phyloP scores from a whole-genome alignment of 2,329 filamentous ascomycete species.

The Golovinomyces cichoracearum region DNA sequence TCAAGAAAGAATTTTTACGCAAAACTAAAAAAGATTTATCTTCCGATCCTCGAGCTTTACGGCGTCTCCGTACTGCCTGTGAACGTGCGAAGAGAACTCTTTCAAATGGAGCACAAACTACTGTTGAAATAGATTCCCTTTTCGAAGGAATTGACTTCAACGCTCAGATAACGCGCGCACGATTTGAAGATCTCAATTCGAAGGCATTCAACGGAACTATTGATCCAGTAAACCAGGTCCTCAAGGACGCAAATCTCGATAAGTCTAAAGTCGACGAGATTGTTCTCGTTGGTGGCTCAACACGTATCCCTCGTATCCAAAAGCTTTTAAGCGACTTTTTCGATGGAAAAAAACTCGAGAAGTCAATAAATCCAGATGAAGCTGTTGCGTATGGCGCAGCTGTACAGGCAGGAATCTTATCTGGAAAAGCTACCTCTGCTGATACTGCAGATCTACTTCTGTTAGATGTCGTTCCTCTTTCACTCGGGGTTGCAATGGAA shows the following conservation, averaged over 20 bases:
- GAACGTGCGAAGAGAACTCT: constrained; percentile 99
- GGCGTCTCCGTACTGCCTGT: constrained; percentile 88
- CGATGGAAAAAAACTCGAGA: constrained; percentile 99
- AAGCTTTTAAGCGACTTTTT: constrained; percentile 98
- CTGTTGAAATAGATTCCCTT: constrained; percentile 94
- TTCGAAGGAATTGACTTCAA: constrained; percentile 97
- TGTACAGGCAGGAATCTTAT: constrained; percentile 95
- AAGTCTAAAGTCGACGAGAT: constrained; percentile 94
- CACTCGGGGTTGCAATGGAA: constrained; percentile 97
- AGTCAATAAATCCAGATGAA: constrained; percentile 99
- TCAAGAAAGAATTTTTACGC: constrained; percentile 76
- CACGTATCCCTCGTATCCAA: constrained; percentile 96
- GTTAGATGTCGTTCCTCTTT: constrained; percentile 85
- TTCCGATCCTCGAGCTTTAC: constrained; percentile 70
- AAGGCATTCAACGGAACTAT: constrained; percentile 85
- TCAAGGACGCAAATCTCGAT: constrained; percentile 71
- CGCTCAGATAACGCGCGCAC: constrained; percentile 87
- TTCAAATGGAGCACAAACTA: constrained; percentile 90
- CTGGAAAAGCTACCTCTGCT: constrained; percentile 85
- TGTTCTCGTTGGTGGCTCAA: constrained; percentile 94
- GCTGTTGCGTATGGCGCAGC: constrained; percentile 96
- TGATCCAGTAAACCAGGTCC: constrained; percentile 83
- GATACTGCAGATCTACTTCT: constrained; percentile 87
- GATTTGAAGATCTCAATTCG: constrained; percentile 96
- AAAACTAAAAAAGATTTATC: constrained; percentile 42